Base-by-base conservation (phyloP, 306 rosid genomes). In the Delonix regia region DNA sequence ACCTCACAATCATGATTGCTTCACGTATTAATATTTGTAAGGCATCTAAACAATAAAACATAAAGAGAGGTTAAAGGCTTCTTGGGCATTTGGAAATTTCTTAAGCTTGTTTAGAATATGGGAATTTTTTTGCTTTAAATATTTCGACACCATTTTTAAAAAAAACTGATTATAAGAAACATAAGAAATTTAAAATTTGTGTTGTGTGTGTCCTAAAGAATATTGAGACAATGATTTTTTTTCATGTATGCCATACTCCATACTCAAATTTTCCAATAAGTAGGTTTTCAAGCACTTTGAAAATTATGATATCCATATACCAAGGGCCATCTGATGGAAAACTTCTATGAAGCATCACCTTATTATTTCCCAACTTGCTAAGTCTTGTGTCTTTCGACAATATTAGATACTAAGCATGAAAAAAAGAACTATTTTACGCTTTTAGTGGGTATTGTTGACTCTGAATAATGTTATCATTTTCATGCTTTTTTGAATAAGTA, bases 31-130 rank as follows among this genome's bases (percentile, higher is more conserved):
- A 25, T 25, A 25, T 4, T 57, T 57, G 9, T 56, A 24, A 22
- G 59, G 27, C 12, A 6, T 52, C 27, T 52, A n/a, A 9, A 4
- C 7, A 48, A 53, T 6, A 28, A 6, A 25, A 18, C 8, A 63
- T 13, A 13, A 7, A 14, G 27, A 42, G 53, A 28, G 60, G 56
- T 24, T 59, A 24, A 28, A 51, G 38, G 38, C 41, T 55, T 61
- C n/a, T 41, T 61, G 13, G 69, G 59, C 62, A 47, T 47, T 70
- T 62, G 69, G 42, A 45, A 75, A 61, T 69, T 69, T 83, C 83
- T 44, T 55, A 22, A 9, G 10, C 33, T 55, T 55, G 61, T 24
- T 55, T 55, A 33, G 33, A 4, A 49, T 49, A 16, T 49, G 22
- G 22, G 56, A 34, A 34, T 48, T 49, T 49, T 49, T 0, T 49